A percentile compares a stretch with the other conserved stretches of the same genome.
Conservation (phyloP, 768 basidiomycete species). For the Trametes cingulata region DNA sequence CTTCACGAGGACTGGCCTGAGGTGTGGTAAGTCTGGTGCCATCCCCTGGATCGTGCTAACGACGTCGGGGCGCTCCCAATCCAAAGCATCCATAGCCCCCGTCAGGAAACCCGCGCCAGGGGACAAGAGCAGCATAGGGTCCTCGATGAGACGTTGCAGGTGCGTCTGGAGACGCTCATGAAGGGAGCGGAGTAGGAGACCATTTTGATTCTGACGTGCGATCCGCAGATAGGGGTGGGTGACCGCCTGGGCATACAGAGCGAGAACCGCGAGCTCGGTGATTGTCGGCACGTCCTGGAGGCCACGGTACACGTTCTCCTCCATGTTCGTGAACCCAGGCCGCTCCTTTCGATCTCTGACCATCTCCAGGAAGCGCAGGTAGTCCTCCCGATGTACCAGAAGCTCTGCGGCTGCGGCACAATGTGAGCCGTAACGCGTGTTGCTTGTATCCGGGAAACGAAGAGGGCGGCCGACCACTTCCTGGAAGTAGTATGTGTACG, state of each 20-base stretch:
- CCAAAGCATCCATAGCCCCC: not conserved
- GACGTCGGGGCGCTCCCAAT: not conserved
- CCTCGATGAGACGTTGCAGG: not conserved
- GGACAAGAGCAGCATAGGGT: not conserved
- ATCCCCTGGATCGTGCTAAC: not conserved
- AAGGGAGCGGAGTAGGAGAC: not conserved
- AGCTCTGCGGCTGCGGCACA: constrained; percentile 32
- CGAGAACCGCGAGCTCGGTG: constrained; percentile 22
- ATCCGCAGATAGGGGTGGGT: constrained; percentile 14
- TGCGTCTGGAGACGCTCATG: not conserved
- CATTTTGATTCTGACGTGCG: not conserved
- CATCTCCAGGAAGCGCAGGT: constrained; percentile 30
- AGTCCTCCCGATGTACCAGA: constrained; percentile 27
- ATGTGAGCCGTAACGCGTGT: constrained; percentile 37
- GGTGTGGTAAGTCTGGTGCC: not conserved
- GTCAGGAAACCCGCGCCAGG: not conserved
- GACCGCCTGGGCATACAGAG: constrained; percentile 12
- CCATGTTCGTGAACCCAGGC: constrained; percentile 34
- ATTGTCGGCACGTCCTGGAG: constrained; percentile 19
- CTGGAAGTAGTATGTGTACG: constrained; percentile 28
- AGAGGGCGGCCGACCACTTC: constrained; percentile 19
- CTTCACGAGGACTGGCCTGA: not conserved
- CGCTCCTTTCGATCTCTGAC: constrained; percentile 31
- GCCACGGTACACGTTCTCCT: constrained; percentile 26
- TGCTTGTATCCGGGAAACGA: constrained; percentile 38